Evolutionary conservation across 805 yeast species (phyloP).

Genomic region (Metschnikowia lunata): DNA sequence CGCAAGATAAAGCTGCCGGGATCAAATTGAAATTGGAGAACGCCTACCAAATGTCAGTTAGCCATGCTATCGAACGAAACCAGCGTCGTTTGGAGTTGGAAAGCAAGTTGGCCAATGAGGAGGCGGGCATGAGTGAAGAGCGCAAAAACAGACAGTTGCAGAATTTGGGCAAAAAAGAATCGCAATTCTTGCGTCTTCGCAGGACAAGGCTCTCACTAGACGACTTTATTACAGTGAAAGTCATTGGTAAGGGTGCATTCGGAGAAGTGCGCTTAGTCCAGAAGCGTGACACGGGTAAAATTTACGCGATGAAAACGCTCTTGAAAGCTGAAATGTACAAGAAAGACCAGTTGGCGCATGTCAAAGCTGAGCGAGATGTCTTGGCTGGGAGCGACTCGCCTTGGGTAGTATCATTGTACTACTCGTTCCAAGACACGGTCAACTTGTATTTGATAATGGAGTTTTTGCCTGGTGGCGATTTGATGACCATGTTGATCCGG

Average conservation of each 20-base stretch:
- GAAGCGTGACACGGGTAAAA: constrained; percentile 85
- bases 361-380: constrained; percentile 93
- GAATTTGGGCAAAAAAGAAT: constrained; percentile 82
- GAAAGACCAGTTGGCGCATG: constrained; percentile 92
- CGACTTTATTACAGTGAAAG: constrained; percentile 86
- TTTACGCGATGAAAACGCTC: constrained; percentile 91
- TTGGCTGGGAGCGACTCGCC: constrained; percentile 86
- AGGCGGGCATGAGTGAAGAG: constrained; percentile 68
- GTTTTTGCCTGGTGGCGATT: constrained; percentile 72
- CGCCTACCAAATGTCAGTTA: constrained; percentile 78
- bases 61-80: constrained; percentile 92
- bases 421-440: constrained; percentile 75
- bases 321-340: constrained; percentile 90
- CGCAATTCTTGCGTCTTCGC: constrained; percentile 77
- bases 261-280: constrained; percentile 96
- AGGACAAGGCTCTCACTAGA: constrained; percentile 79
- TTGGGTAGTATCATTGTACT: constrained; percentile 81
- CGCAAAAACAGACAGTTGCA: constrained; percentile 77
- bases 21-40: constrained; percentile 79
- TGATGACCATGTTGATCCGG: constrained; percentile 93
- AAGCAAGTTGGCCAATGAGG: constrained; percentile 59
- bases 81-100: constrained; percentile 87
- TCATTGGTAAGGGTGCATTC: constrained; percentile 93
- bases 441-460: constrained; percentile 78
- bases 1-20: constrained; percentile 83